phyloP scores from a whole-genome alignment of 2,329 filamentous ascomycete genomes.

The Aspergillus unguis region DNA sequence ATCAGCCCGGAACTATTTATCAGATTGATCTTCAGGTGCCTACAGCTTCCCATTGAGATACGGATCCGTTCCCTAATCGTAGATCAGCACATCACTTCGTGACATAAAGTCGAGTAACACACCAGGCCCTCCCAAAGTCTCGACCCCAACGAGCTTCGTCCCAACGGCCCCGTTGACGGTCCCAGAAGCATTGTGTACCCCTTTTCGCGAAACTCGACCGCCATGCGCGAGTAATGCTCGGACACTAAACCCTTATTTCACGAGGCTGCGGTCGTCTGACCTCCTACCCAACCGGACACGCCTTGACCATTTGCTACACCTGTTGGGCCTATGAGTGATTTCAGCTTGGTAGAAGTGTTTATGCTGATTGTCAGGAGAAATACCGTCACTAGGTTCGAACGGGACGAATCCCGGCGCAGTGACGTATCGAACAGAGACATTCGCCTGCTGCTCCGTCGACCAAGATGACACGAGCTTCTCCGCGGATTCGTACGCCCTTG shows the following conservation, averaged over 20 bases:
- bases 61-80: not conserved
- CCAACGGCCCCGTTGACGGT: not conserved
- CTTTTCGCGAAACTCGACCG: not conserved
- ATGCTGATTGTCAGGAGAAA: not conserved
- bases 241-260: not conserved
- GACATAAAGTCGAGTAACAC: not conserved
- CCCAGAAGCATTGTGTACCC: not conserved
- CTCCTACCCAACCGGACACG: not conserved
- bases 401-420: not conserved
- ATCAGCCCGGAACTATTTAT: not conserved
- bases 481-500: not conserved
- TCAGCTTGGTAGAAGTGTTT: not conserved
- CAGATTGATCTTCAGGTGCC: not conserved
- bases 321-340: not conserved
- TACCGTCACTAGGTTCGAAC: not conserved
- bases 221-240: not conserved
- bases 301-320: not conserved
- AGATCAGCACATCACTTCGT: not conserved
- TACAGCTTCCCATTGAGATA: constrained; percentile 1
- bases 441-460: not conserved
- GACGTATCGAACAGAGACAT: not conserved
- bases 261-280: not conserved
- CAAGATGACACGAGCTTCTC: not conserved
- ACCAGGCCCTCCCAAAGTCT: not conserved
- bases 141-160: not conserved